Percentiles rank a stretch among this genome's conserved stretches.
Evolutionary conservation across 768 basidiomycete genomes (phyloP).

Genomic region (Lactarius pseudohatsudake): DNA sequence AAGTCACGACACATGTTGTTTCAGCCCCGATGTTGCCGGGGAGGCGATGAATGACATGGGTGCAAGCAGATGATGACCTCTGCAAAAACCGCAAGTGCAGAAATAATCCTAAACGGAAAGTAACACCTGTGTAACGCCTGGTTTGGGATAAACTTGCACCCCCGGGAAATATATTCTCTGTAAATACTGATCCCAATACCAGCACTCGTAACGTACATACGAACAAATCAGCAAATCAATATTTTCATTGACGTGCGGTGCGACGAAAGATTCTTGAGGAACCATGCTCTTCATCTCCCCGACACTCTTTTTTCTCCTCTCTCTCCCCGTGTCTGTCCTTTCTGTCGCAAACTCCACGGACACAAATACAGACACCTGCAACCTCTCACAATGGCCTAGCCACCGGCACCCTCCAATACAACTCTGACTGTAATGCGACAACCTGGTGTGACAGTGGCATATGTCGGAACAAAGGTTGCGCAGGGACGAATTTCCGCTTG

Average conservation of each 20-base stretch:
- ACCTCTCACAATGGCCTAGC: slow-evolving; percentile 64
- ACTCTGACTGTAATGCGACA: slow-evolving; percentile 70
- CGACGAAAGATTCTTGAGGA: too few species aligned
- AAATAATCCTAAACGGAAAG: neutral
- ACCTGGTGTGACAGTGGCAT: slow-evolving; percentile 60
- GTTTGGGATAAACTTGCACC: too few species aligned
- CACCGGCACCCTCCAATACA: slow-evolving; percentile 76
- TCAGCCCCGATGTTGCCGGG: too few species aligned
- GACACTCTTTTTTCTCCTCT: slow-evolving; percentile 56
- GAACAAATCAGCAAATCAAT: too few species aligned
- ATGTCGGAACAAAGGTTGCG: slow-evolving; percentile 70
- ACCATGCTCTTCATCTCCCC: slow-evolving; percentile 39
- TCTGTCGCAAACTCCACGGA: slow-evolving; percentile 37
- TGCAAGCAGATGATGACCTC: neutral
- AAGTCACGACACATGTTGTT: slow-evolving; percentile 10
- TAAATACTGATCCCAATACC: too few species aligned
- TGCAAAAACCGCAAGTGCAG: too few species aligned
- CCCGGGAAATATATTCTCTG: too few species aligned
- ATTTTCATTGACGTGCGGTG: too few species aligned
- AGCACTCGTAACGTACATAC: too few species aligned
- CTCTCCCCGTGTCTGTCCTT: slow-evolving; percentile 30
- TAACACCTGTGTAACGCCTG: too few species aligned
- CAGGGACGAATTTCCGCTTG: slow-evolving; percentile 75
- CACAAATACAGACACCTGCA: slow-evolving; percentile 49
- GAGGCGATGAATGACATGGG: slow-evolving; percentile 15